Base-by-base conservation (phyloP, 2,329 filamentous ascomycete species). In the Neocatenulostroma microsporum region DNA sequence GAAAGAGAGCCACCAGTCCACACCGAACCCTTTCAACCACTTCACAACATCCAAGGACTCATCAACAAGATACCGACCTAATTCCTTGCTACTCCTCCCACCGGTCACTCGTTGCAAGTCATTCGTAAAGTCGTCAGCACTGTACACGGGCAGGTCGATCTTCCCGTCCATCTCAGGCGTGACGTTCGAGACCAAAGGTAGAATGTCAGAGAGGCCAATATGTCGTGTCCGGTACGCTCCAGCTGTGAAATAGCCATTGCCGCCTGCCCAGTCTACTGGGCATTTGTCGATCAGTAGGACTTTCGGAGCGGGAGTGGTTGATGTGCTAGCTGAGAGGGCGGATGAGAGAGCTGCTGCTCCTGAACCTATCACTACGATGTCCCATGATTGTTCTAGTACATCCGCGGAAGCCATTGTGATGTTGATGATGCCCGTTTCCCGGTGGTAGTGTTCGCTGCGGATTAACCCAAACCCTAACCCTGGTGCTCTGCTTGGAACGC, bases 201-300 rank as follows among this genome's bases (percentile, higher is more conserved):
- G 57, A 0, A 83, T 48, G 47, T 81, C 77, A 0, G 51, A 9
- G 0, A 78, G 60, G 0, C 78, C 78, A 5, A 50, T 37, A 48
- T 80, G 74, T 1, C 62, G 67, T 1, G 69, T 75, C 5, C 80
- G 70, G 51, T 72, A 79, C 2, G 76, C 77, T 1, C 76, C 78
- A 0, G 78, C 78, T 0, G 78, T 81, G 60, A 80, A 82, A 50
- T 72, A 80, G 0, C 68, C 68, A 50, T 82, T 82, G 1, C 78
- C 78, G 10, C 78, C 78, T 0, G 69, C 73, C 71, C 75, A 79
- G 4, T 64, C 56, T 36, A 67, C 50, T 0, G 76, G 75, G 27
- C 69, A 71, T 54, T 76, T 78, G 47, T 82, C 78, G 36, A 82
- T 64, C 11, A 81, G 53, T 1, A 78, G 49, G 3, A 80, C 68